phyloP scores from a whole-genome alignment of 352 stramenopile species.

The Globisporangium parvum region DNA sequence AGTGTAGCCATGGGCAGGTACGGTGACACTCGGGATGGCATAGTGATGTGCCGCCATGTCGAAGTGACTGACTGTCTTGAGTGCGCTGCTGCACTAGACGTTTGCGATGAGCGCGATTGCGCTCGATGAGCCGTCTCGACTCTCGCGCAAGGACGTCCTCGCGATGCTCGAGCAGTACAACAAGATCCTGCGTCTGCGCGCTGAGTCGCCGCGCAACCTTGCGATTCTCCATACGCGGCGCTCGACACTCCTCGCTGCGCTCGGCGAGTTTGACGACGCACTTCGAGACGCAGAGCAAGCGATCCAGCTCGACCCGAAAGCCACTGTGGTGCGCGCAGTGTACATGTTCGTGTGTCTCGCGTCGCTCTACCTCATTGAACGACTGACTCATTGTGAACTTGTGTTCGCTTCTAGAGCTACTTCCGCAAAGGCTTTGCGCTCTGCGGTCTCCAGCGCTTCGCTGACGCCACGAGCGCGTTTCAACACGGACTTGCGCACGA shows the following conservation, averaged over 20 bases:
- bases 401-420: conserved; percentile 31
- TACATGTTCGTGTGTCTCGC: background rate
- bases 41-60: background rate
- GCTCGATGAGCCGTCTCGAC: conserved; percentile 19
- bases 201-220: conserved; percentile 48
- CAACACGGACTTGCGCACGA: conserved; percentile 62
- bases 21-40: background rate
- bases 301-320: conserved; percentile 39
- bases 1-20: background rate
- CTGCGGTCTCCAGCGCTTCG: conserved; percentile 38
- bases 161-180: conserved; percentile 59
- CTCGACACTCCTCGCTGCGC: conserved; percentile 50
- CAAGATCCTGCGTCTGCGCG: conserved; percentile 55
- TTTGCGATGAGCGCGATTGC: conserved; percentile 17
- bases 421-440: conserved; percentile 65
- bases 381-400: background rate
- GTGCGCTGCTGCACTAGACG: conserved; percentile 3
- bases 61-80: background rate
- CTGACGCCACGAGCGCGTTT: conserved; percentile 50
- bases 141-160: conserved; percentile 17
- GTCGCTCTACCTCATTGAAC: background rate
- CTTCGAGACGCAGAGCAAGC: conserved; percentile 48
- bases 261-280: conserved; percentile 39
- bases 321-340: conserved; percentile 50
- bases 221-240: conserved; percentile 46